These are phyloP conservation scores for Candolleomyces eurysporus DNA, from an alignment of 768 basidiomycete species.

Conservation along the genomic window DNA sequence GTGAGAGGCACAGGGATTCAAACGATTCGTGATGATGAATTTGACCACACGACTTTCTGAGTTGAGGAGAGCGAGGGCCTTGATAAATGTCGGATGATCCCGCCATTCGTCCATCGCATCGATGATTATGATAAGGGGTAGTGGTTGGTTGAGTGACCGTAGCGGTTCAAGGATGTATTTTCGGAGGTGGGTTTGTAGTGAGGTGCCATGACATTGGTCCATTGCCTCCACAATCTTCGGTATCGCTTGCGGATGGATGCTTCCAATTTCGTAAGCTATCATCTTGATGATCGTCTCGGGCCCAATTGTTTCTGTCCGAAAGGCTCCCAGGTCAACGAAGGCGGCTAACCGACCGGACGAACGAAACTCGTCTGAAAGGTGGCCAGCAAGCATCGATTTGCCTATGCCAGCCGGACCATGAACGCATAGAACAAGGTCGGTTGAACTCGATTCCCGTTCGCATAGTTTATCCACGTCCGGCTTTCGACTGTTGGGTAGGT, in stretches of 20 bases:
- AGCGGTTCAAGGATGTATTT: slow-evolving; percentile 1
- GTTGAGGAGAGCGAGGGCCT: neutral
- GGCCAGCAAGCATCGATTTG: slow-evolving; percentile 7
- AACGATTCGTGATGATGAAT: slow-evolving; percentile 7
- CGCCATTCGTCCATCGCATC: slow-evolving; percentile 12
- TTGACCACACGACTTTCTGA: neutral
- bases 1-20: neutral
- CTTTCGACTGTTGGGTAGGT: too few species aligned
- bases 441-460: too few species aligned
- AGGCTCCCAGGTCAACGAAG: neutral
- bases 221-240: neutral
- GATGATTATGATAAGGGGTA: slow-evolving; percentile 3
- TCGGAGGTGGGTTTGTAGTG: neutral
- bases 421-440: too few species aligned
- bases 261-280: slow-evolving; percentile 8
- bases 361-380: slow-evolving; percentile 1
- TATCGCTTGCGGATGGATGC: slow-evolving; percentile 1
- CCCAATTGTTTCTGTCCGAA: neutral
- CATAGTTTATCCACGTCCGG: too few species aligned
- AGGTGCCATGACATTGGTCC: neutral
- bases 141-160: neutral
- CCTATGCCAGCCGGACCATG: slow-evolving; percentile 8
- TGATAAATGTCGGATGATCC: neutral
- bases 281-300: slow-evolving; percentile 9
- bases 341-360: neutral